phyloP scores from a whole-genome alignment of 2,329 filamentous ascomycete species.

The Pseudogymnoascus sp. region DNA sequence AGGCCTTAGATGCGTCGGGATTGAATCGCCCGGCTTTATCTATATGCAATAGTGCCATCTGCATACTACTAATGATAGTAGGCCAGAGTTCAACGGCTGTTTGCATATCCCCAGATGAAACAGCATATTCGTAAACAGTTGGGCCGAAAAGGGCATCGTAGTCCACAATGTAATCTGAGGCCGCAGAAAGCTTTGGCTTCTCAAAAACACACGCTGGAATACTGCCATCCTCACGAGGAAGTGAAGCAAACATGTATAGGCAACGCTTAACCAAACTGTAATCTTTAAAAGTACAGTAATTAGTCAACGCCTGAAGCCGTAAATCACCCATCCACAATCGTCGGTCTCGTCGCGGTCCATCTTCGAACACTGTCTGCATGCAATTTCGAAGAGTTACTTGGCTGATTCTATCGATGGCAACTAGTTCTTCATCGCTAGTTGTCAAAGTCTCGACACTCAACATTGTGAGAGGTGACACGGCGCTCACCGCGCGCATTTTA shows the following conservation, averaged over 20 bases:
- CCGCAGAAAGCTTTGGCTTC: slow-evolving; percentile 25
- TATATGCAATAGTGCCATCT: slow-evolving; percentile 22
- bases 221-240: slow-evolving; percentile 27
- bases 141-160: slow-evolving; percentile 30
- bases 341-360: slow-evolving; percentile 31
- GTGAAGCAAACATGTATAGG: slow-evolving; percentile 30
- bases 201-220: slow-evolving; percentile 31
- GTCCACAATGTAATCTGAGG: slow-evolving; percentile 31
- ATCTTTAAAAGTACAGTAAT: slow-evolving; percentile 31
- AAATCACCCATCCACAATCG: slow-evolving; percentile 32
- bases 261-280: slow-evolving; percentile 30
- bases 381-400: slow-evolving; percentile 31
- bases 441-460: not conserved
- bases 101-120: slow-evolving; percentile 26
- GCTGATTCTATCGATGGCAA: slow-evolving; percentile 26
- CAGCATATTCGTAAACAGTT: slow-evolving; percentile 28
- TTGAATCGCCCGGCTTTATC: slow-evolving; percentile 20
- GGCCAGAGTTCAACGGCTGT: slow-evolving; percentile 27
- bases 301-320: slow-evolving; percentile 30
- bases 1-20: slow-evolving; percentile 15
- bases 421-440: slow-evolving; percentile 20
- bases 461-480: slow-evolving; percentile 19
- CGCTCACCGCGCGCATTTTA: slow-evolving; percentile 25
- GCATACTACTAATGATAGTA: slow-evolving; percentile 26
- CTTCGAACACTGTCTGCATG: slow-evolving; percentile 34